Evolutionary conservation across 2,329 filamentous ascomycete species (phyloP), one percentile per base, ranked within the genome.

Genomic region (Penicillium verrucosum): DNA sequence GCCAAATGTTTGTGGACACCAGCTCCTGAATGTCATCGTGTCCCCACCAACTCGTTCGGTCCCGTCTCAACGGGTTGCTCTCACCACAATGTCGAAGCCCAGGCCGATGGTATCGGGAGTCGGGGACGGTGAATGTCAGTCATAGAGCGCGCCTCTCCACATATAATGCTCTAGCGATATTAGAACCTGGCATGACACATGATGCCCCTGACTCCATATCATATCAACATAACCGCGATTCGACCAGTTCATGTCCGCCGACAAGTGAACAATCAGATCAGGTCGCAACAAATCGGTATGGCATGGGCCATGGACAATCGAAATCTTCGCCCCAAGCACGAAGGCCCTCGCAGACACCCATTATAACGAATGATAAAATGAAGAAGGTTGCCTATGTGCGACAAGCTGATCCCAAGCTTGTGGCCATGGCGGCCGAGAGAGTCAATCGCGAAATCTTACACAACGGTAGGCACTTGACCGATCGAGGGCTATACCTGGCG

Each of bases 1-100:
- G 14, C 29, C 57, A 54, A 56, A 69, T 70, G 68, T 57, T 60
- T 66, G 51, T 37, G 36, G 57, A 58, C 43, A 59, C 51, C 48
- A 51, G 54, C 47, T 60, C 56, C 72, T 75, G 72, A 71, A 75
- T 75, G 72, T 73, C 64, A 65, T 61, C 63, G 62, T 65, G 72
- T 68, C 62, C 68, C 55, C 65, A 65, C 40, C 61, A 60, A 56
- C 54, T 72, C 45, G 63, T 67, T 62, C 70, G 65, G 53, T 63
- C 61, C 57, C 68, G 68, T 65, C 60, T 68, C 40, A 67, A 63
- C 60, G 65, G 66, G 60, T 63, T 70, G 51, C 60, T 62, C 18
- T 65, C 63, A 49, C 34, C 59, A 38, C 61, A 51, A 62, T 65
- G 58, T 57, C 57, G 51, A 38, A 59, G 11, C 43, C 43, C 60